Evolutionary conservation across 2,329 filamentous ascomycete species (phyloP).

Genomic region (Sclerotinia borealis): DNA sequence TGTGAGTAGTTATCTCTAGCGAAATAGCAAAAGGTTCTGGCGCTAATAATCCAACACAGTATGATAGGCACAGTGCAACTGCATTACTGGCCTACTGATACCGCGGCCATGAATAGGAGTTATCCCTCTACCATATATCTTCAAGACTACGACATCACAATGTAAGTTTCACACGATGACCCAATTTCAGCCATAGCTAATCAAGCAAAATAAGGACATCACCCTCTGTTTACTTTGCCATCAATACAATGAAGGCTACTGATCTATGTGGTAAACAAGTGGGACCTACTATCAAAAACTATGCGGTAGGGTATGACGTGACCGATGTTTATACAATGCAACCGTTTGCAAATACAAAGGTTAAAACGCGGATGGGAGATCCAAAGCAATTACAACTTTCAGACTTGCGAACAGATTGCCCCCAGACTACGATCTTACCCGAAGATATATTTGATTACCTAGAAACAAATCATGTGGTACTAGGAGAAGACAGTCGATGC

Average conservation of each 20-base stretch:
- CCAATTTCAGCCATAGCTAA: not conserved
- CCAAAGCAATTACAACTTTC: conserved; percentile 31
- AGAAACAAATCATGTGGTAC: not conserved
- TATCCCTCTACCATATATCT: conserved; percentile 17
- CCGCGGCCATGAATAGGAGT: conserved; percentile 5
- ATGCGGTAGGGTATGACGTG: conserved; percentile 31
- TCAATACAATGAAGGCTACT: conserved; percentile 33
- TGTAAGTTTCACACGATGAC: conserved; percentile 4
- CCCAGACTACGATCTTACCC: not conserved
- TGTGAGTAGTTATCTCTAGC: not conserved
- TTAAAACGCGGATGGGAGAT: conserved; percentile 18
- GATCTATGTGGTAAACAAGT: conserved; percentile 27
- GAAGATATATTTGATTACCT: not conserved
- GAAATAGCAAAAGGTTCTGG: not conserved
- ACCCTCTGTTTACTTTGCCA: conserved; percentile 36
- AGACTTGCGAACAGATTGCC: conserved; percentile 15
- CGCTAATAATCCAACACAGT: not conserved
- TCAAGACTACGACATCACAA: conserved; percentile 9
- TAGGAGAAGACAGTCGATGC: conserved; percentile 22
- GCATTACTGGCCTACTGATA: conserved; percentile 17
- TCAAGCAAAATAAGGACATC: conserved; percentile 28
- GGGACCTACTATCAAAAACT: conserved; percentile 30
- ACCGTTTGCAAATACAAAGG: conserved; percentile 17
- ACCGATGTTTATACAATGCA: conserved; percentile 34
- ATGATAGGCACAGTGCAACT: conserved; percentile 14